Base-by-base conservation (phyloP, 805 yeast species). In the Priceomyces carsonii region DNA sequence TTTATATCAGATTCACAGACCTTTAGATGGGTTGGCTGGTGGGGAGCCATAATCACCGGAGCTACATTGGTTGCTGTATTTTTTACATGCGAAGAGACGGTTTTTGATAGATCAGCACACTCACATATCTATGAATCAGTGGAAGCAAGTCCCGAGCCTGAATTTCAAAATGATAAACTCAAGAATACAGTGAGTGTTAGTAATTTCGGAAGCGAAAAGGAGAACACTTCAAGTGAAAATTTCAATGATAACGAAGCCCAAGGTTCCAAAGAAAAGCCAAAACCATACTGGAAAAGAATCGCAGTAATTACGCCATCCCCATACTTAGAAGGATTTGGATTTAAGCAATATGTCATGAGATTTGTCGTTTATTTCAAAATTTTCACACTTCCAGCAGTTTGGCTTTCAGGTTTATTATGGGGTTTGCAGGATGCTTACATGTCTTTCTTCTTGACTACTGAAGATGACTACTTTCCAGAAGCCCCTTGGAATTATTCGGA, bases 21-120 rank as follows among this genome's bases (percentile, higher is more conserved):
- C n/a, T 86, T 85, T 63, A 68, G 84, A 49, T 86, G 95, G 95
- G 86, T 84, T 5, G 88, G 89, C 21, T 83, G 85, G 53, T 71
- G 80, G 38, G 79, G 82, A 8, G 89, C 80, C 26, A 50, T 62
- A 36, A 50, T 63, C 22, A 54, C 59, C 17, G 58, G 54, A 3
- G 79, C 61, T 2, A 61, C 79, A 18, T 57, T 83, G 38, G 39
- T 75, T 1, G 70, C 82, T 9, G 55, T 82, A 35, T 45, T 80
- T 17, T 74, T 82, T 43, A 72, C 73, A 13, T 75, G 84, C 50
- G 90, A 83, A 52, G 95, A 86, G 51, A 83, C 95, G 0, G 66
- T 66, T 29, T 80, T 80, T 46, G 83, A 81, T 48, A 66, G 87
- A 50, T 45, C 64, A n/a, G 60, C 51, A 21, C 74, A 71, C 27